phyloP scores from a whole-genome alignment of 1,284 basidiomycete species.

The Irpex sp. region DNA sequence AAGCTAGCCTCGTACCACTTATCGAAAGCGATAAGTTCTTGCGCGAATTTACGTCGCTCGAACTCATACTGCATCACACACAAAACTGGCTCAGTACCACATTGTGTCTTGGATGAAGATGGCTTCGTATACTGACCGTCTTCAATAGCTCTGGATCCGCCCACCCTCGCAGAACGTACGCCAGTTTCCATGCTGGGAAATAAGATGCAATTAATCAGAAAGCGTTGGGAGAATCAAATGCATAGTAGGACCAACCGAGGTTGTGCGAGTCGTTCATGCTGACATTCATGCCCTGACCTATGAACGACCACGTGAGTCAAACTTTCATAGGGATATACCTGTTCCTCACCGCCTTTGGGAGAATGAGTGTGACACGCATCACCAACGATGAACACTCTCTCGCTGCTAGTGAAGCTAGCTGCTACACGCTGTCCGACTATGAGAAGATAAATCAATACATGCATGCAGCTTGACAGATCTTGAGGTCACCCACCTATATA shows the following conservation, averaged over 20 bases:
- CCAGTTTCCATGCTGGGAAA: constrained; percentile 8
- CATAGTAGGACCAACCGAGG: constrained; percentile 40
- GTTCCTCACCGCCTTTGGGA: constrained; percentile 60
- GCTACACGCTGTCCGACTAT: constrained; percentile 75
- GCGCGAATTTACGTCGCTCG: constrained; percentile 69
- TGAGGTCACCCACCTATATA: constrained; percentile 44
- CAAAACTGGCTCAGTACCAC: neutral
- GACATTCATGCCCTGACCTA: constrained; percentile 64
- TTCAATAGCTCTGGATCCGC: constrained; percentile 62
- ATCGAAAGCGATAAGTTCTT: constrained; percentile 80
- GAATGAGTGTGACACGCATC: constrained; percentile 85
- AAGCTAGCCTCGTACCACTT: constrained; percentile 70
- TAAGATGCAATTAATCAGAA: neutral
- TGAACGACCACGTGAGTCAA: neutral
- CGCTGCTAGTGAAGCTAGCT: constrained; percentile 55
- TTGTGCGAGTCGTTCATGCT: constrained; percentile 86
- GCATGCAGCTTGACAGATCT: too few species aligned
- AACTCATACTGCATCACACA: constrained; percentile 50
- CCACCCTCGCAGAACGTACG: constrained; percentile 57
- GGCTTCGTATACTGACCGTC: constrained; percentile 51
- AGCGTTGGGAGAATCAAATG: neutral
- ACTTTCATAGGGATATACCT: neutral
- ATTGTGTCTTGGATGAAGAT: neutral
- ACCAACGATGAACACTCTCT: constrained; percentile 77
- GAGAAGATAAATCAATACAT: neutral